Base-by-base conservation (phyloP, 2,329 filamentous ascomycete genomes). In the Microcyclospora tardicrescens region DNA sequence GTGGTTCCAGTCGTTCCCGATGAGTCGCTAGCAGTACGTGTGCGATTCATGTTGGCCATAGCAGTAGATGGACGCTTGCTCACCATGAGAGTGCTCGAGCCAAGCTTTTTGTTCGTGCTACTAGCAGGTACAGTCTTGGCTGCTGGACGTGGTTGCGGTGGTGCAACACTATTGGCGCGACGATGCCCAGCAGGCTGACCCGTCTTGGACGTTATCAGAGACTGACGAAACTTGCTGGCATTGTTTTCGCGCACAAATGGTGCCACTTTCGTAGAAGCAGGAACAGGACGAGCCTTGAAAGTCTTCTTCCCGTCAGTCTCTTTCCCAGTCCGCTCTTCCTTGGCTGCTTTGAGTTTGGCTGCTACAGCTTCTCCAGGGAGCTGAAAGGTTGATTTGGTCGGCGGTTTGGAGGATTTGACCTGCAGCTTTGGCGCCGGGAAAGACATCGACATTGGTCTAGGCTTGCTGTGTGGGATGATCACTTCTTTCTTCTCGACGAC, bases 291-390 rank as follows among this genome's bases (percentile, higher is more conserved):
- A 8, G 68, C 67, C 53, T 68, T 71, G 59, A 69, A 69, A 1
- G 50, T 44, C 47, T 59, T 60, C n/a, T 56, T 53, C 49, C 45
- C 55, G 39, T 53, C 36, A 5, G 51, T 47, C 35, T 48, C 57
- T 48, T 58, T 62, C 51, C 55, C 47, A 15, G 45, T 45, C 12
- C 50, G 54, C 36, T 57, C 55, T 27, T 55, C 50, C 10, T 64
- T 62, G 15, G 66, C 61, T 6, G 65, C 68, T 48, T 66, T 71
- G n/a, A 72, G 53, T 45, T 67, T 71, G 4, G 68, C 68, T 2
- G 70, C 68, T 4, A 72, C 58, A 11, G 61, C 66, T 45, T 73
- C 69, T 12, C 71, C 71, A 1, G 71, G 69, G 0, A 74, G 60
- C 34, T 65, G 59, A 48, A 74, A 74, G 3, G 58, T 67, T 6